A percentile compares a stretch with the other conserved stretches of the same genome.
These are phyloP conservation scores for Penicillium sp. DNA, from an alignment of 2,329 filamentous ascomycete genomes.

Conservation along the genomic window DNA sequence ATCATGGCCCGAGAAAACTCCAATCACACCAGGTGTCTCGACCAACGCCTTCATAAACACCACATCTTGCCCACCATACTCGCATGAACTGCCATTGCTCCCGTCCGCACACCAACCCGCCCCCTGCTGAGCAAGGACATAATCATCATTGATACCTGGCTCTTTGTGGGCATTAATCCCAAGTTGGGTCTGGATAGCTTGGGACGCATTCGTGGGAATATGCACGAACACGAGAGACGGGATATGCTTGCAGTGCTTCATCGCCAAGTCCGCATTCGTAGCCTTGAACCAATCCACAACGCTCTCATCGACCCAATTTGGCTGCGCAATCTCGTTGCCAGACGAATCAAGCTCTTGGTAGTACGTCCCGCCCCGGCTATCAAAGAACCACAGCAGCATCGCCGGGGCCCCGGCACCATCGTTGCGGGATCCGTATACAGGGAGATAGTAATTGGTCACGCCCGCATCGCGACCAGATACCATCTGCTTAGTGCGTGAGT, in stretches of 20 bases:
- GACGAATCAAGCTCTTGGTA: slow-evolving; percentile 38
- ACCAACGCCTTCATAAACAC: slow-evolving; percentile 65
- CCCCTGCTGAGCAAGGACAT: slow-evolving; percentile 33
- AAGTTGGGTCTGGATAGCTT: slow-evolving; percentile 40
- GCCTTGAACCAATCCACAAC: slow-evolving; percentile 49
- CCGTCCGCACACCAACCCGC: slow-evolving; percentile 12
- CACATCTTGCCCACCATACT: slow-evolving; percentile 51
- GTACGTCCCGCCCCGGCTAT: slow-evolving; percentile 60
- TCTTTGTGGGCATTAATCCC: slow-evolving; percentile 46
- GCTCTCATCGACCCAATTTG: slow-evolving; percentile 48
- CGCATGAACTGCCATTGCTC: slow-evolving; percentile 19
- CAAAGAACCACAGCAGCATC: slow-evolving; percentile 71
- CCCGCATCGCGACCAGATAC: slow-evolving; percentile 43
- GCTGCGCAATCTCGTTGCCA: slow-evolving; percentile 11
- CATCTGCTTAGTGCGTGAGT: slow-evolving; percentile 47
- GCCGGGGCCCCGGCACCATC: slow-evolving; percentile 38
- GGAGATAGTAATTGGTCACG: slow-evolving; percentile 58
- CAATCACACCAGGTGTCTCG: slow-evolving; percentile 56
- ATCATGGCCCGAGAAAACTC: slow-evolving; percentile 66
- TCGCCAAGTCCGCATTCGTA: slow-evolving; percentile 32
- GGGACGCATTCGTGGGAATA: slow-evolving; percentile 51
- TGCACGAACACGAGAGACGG: slow-evolving; percentile 59
- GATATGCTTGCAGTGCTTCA: slow-evolving; percentile 37
- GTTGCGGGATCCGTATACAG: slow-evolving; percentile 43
- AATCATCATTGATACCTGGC: slow-evolving; percentile 51